These are phyloP conservation scores for Clarkia xantiana DNA, from an alignment of 345 rosid species.

Conservation along the genomic window DNA sequence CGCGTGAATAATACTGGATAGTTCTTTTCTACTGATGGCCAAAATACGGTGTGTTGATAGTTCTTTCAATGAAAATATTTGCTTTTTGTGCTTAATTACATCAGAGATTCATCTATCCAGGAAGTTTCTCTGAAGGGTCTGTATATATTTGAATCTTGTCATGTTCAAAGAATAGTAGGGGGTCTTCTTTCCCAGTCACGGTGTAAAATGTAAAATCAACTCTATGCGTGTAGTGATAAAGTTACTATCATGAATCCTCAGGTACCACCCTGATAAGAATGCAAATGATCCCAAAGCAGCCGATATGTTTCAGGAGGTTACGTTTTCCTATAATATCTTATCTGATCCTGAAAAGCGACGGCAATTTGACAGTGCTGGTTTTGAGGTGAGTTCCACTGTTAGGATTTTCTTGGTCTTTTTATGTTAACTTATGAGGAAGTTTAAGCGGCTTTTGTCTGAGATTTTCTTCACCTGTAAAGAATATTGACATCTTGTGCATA, in stretches of 20 bases:
- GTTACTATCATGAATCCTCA: slow-evolving; percentile 13
- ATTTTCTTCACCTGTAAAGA: neutral
- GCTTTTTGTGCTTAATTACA: too few relatives aligned
- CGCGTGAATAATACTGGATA: neutral
- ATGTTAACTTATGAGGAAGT: too few relatives aligned
- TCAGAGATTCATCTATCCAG: too few relatives aligned
- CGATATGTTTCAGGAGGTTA: slow-evolving; percentile 86
- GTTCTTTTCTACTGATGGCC: neutral
- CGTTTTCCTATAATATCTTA: slow-evolving; percentile 80
- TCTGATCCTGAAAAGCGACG: slow-evolving; percentile 83
- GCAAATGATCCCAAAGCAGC: slow-evolving; percentile 86
- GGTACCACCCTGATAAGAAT: slow-evolving; percentile 99
- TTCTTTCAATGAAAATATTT: too few relatives aligned
- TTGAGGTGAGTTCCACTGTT: slow-evolving; percentile 52
- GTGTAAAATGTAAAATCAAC: too few relatives aligned
- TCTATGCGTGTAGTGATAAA: too few relatives aligned
- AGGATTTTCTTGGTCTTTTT: neutral
- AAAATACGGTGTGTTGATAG: too few relatives aligned
- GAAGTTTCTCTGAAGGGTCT: too few relatives aligned
- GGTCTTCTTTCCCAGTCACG: too few relatives aligned
- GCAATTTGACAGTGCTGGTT: slow-evolving; percentile 86
- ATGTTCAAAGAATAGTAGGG: too few relatives aligned
- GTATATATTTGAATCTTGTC: too few relatives aligned
- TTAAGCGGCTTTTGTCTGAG: too few relatives aligned
- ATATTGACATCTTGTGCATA: slow-evolving; percentile 16